phyloP scores from a whole-genome alignment of 306 rosid species.

The Medicago arabica region DNA sequence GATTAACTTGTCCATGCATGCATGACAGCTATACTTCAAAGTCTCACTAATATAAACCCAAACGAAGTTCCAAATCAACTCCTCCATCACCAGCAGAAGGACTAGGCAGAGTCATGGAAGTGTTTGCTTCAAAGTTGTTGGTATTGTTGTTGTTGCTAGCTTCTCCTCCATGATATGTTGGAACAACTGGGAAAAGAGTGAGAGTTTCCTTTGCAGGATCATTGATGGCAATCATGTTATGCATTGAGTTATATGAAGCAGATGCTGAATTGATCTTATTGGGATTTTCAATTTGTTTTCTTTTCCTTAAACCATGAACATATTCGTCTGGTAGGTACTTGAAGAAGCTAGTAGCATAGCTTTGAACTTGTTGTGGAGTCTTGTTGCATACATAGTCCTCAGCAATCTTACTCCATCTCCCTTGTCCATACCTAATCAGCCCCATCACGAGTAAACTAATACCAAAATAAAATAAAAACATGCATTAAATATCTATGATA shows the following conservation, averaged over 20 bases:
- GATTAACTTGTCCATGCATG: background rate
- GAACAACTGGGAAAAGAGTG: background rate
- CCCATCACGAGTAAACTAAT: conserved; percentile 33
- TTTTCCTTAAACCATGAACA: background rate
- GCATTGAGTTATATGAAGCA: too few relatives aligned
- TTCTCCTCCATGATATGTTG: background rate
- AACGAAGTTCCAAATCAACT: conserved; percentile 35
- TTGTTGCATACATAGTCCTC: conserved; percentile 10
- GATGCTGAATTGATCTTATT: too few relatives aligned
- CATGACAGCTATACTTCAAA: background rate
- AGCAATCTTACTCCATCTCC: conserved; percentile 8
- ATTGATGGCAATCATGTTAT: background rate
- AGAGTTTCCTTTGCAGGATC: background rate
- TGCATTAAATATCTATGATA: background rate
- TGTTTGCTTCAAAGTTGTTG: background rate
- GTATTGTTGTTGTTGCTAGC: background rate
- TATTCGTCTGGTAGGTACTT: background rate
- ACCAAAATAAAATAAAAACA: background rate
- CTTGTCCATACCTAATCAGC: conserved; percentile 27
- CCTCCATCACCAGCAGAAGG: background rate
- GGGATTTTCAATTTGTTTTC: background rate
- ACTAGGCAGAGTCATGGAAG: background rate
- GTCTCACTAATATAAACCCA: background rate
- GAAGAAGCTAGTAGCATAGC: conserved; percentile 27
- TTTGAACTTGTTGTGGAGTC: conserved; percentile 40